Base-by-base conservation (phyloP, 495 filamentous ascomycete genomes). In the Penicillium maclennaniae region DNA sequence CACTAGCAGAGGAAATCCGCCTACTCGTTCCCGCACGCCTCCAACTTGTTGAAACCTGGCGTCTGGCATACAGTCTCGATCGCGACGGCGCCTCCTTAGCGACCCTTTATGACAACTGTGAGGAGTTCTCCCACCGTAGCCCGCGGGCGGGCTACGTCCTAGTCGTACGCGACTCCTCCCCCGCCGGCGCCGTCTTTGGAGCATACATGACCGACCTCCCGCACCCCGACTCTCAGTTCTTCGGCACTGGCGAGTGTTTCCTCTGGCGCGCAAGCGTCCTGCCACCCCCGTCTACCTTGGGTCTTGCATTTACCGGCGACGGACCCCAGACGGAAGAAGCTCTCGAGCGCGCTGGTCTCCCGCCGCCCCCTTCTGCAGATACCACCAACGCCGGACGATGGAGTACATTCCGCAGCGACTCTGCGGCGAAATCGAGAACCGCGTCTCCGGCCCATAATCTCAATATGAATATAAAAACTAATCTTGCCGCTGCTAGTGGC, bases 221-320 rank as follows among this genome's bases (percentile, higher is more conserved):
- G 4, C 86, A 85, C 60, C 87, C 88, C 0, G 68, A 79, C n/a
- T 62, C 87, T 0, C 89, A 92, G 49, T 98, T 93, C 77, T 97
- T 84, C 68, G 93, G 93, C 65, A 97, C 87, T 1, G 93, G 95
- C 58, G 93, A 98, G 72, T 97, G 95, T 68, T 98, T 98, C 75
- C 85, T 98, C 63, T 98, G 93, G 93, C 87, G 90, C 37, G 87
- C 91, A 2, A 83, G 83, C 43, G 69, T 84, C 34, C 72, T 89
- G 15, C 61, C 81, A 0, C 61, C 71, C 0, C 69, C 71, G 0
- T 27, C 59, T 1, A 63, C 78, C 2, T 70, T 86, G 43, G 62
- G 72, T 38, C 66, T 85, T 7, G 69, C 78, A 3, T 77, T 85
- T 12, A 44, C 49, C 1, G 38, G 53, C 41, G 60, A 64, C 4